phyloP scores from a whole-genome alignment of 352 stramenopile genomes.

The Globisporangium middletonii region DNA sequence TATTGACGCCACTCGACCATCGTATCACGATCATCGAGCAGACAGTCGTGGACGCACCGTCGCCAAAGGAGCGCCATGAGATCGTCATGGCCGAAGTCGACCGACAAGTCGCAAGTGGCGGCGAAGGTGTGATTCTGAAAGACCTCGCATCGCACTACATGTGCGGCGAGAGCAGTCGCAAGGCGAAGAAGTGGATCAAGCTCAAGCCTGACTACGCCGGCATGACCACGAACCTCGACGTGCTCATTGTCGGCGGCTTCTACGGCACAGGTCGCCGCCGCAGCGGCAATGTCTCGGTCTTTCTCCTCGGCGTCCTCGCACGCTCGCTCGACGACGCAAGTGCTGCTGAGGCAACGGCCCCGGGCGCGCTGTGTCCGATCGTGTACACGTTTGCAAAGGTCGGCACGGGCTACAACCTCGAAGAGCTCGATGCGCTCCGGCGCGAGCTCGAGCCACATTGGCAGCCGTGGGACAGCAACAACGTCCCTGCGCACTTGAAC shows the following conservation, averaged over 20 bases:
- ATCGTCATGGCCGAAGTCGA: conserved; percentile 81
- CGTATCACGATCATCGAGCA: conserved; percentile 78
- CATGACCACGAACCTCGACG: conserved; percentile 79
- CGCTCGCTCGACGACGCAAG: conserved; percentile 47
- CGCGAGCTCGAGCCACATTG: conserved; percentile 76
- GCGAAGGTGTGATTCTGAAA: conserved; percentile 82
- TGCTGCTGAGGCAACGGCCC: conserved; percentile 41
- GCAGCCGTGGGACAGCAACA: conserved; percentile 61
- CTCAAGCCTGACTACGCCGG: conserved; percentile 84
- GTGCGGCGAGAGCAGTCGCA: conserved; percentile 74
- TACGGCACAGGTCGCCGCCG: conserved; percentile 71
- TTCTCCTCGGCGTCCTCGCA: conserved; percentile 64
- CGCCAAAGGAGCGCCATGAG: conserved; percentile 71
- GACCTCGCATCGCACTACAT: conserved; percentile 86
- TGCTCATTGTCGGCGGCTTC: conserved; percentile 75
- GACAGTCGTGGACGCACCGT: conserved; percentile 66
- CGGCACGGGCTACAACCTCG: conserved; percentile 78
- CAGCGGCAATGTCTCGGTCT: conserved; percentile 79
- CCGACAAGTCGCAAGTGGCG: conserved; percentile 59
- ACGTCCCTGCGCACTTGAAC: conserved; percentile 67
- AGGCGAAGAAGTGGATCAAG: conserved; percentile 83
- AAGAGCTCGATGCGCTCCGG: conserved; percentile 69
- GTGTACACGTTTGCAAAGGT: conserved; percentile 81
- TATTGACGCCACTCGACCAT: conserved; percentile 67
- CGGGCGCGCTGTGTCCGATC: conserved; percentile 37